Evolutionary conservation across 768 basidiomycete genomes (phyloP).

Genomic region (Amanita pallidorosea): DNA sequence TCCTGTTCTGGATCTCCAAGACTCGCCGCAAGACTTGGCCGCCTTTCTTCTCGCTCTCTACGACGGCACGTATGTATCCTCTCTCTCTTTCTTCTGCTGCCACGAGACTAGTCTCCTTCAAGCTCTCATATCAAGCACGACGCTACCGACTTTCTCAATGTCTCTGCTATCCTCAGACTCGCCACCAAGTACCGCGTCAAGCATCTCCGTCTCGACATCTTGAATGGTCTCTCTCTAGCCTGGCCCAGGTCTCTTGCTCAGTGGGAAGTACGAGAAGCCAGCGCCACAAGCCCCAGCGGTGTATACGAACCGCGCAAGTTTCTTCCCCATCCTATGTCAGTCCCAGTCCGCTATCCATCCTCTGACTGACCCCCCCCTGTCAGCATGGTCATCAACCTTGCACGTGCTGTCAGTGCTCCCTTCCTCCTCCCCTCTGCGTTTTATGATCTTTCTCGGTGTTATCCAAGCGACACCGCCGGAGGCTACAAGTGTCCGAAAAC

Average conservation of each 20-base stretch:
- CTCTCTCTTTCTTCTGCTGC: neutral
- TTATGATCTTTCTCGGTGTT: constrained; percentile 67
- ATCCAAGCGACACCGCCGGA: constrained; percentile 48
- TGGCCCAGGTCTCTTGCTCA: constrained; percentile 56
- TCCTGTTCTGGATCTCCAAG: constrained; percentile 42
- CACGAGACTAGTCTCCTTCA: constrained; percentile 2
- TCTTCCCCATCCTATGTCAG: constrained; percentile 64
- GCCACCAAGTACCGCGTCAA: constrained; percentile 55
- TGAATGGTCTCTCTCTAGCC: constrained; percentile 35
- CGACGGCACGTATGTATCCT: constrained; percentile 51
- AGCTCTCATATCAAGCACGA: constrained; percentile 40
- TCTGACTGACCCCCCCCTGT: neutral
- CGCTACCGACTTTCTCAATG: constrained; percentile 36
- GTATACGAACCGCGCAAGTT: constrained; percentile 42
- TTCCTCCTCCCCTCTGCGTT: constrained; percentile 66
- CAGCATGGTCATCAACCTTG: constrained; percentile 46
- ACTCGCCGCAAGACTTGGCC: constrained; percentile 44
- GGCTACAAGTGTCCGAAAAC: constrained; percentile 33
- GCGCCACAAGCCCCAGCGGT: constrained; percentile 36
- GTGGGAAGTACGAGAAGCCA: constrained; percentile 64
- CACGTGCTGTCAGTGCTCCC: constrained; percentile 40
- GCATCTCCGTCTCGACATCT: constrained; percentile 44
- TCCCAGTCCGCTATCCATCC: constrained; percentile 4
- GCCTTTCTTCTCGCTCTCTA: constrained; percentile 56
- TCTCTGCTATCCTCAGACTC: constrained; percentile 49